These are phyloP conservation scores for Neofusicoccum kwambonambiense DNA, from an alignment of 2,329 filamentous ascomycete genomes.

Conservation along the genomic window DNA sequence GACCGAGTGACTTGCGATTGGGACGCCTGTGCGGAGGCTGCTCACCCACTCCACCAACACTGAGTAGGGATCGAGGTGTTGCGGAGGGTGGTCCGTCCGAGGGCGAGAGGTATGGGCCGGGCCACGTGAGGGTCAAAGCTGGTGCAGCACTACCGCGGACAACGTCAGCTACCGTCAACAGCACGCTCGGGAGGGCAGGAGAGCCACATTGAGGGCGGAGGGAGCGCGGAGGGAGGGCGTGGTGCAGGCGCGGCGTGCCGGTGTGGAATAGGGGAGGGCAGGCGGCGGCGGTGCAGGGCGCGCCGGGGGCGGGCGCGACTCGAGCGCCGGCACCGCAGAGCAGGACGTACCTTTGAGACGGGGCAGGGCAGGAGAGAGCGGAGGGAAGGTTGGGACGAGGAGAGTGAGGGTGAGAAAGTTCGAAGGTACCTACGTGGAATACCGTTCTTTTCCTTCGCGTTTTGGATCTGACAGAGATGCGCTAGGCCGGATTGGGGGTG, in stretches of 20 bases:
- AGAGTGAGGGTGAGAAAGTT: constrained; percentile 19
- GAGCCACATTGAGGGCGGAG: background rate
- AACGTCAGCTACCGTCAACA: constrained; percentile 16
- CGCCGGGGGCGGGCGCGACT: constrained; percentile 23
- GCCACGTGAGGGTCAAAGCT: constrained; percentile 20
- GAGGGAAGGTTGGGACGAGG: constrained; percentile 27
- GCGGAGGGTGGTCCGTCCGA: constrained; percentile 20
- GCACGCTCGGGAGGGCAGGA: background rate
- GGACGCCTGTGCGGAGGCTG: background rate
- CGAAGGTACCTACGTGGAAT: constrained; percentile 20
- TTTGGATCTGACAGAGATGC: constrained; percentile 18
- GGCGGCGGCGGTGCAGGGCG: constrained; percentile 23
- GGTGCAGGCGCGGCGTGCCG: constrained; percentile 27
- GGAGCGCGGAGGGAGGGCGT: constrained; percentile 21
- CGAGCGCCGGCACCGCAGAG: constrained; percentile 25
- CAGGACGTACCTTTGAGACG: constrained; percentile 19
- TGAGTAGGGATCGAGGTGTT: constrained; percentile 4
- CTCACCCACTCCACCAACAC: constrained; percentile 10
- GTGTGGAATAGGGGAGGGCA: constrained; percentile 36
- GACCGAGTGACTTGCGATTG: constrained; percentile 9
- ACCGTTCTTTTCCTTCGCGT: constrained; percentile 20
- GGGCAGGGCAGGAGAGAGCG: constrained; percentile 26
- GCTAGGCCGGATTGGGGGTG: constrained; percentile 18
- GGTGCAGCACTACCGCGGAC: constrained; percentile 11
- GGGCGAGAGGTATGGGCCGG: constrained; percentile 12